Conservation (phyloP, 108 stramenopile genomes). For the Conticribra guillardii region DNA sequence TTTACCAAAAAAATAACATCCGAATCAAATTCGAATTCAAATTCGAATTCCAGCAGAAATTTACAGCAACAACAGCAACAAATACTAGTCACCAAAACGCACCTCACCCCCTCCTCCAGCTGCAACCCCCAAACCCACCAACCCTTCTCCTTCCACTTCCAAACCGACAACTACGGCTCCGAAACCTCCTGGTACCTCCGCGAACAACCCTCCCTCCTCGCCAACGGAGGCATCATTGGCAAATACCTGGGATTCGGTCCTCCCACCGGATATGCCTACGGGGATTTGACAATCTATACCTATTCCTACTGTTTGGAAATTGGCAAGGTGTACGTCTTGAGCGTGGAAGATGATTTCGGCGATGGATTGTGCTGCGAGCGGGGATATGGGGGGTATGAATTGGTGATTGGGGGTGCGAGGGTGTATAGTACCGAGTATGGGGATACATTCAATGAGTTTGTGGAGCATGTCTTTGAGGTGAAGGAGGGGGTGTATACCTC, state of each 20-base stretch:
- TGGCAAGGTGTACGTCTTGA: slow-evolving; percentile 30
- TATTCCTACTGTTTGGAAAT: slow-evolving; percentile 39
- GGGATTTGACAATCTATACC: slow-evolving; percentile 39
- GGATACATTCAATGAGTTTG: slow-evolving; percentile 46
- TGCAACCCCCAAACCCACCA: slow-evolving; percentile 12
- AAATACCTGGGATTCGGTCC: slow-evolving; percentile 30
- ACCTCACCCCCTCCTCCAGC: not conserved
- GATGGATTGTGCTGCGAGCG: slow-evolving; percentile 50
- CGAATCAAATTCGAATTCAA: too few species aligned
- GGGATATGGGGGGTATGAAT: slow-evolving; percentile 48
- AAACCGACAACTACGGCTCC: slow-evolving; percentile 47
- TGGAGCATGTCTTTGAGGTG: slow-evolving; percentile 46
- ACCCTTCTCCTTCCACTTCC: slow-evolving; percentile 37
- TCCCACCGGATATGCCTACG: slow-evolving; percentile 28
- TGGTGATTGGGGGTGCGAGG: slow-evolving; percentile 10
- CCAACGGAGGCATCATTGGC: not conserved
- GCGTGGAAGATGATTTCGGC: slow-evolving; percentile 49
- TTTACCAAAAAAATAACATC: too few species aligned
- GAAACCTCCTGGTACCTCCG: slow-evolving; percentile 51
- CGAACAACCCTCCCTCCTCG: not conserved
- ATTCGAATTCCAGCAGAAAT: too few species aligned
- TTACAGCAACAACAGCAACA: too few species aligned
- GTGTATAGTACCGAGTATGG: slow-evolving; percentile 26
- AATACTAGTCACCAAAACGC: not conserved
- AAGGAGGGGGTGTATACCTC: slow-evolving; percentile 19